Evolutionary conservation across 2,329 filamentous ascomycete species (phyloP), one percentile per base, ranked within the genome.

Genomic region (Nothophaeocryptopus gaeumannii): DNA sequence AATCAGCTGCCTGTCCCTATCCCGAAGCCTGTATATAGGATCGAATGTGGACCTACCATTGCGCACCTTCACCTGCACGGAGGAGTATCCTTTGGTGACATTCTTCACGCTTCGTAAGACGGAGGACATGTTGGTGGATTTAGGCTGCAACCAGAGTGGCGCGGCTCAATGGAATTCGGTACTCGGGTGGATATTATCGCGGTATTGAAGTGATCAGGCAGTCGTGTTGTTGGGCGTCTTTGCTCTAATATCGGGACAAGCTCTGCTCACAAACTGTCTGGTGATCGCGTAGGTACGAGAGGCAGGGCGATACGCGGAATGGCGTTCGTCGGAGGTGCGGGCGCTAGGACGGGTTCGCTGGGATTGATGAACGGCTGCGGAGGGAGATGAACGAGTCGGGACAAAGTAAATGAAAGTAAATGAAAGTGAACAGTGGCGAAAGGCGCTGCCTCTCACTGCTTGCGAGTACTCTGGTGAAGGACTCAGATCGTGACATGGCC

Each of bases 51-150:
- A n/a, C 84, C 59, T 76, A 95, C 90, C 90, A 88, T 96, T 92
- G 77, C 91, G 85, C 72, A 99, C 93, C 78, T 97, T 97, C 72
- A 97, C 89, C 79, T 99, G 92, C 65, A 95, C 89, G 60, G 81
- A 85, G 32, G 92, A 96, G 71, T 99, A 99, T 64, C 93, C 93
- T 78, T 97, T 99, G 72, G 93, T 97, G 73, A 99, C 92, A 79
- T 97, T 99, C 78, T 96, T 97, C 67, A 97, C 91, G 70, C 89
- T 95, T 74, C 93, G 83, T 70, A 97, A 89, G 70, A 97, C 90
- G 76, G 95, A 95, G 53, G 92, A 96, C 93, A 99, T 99, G n/a
- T 46, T 59, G 52, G 45, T 56, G 54, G 51, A 13, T 2, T 38
- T 50, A 50, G 50, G 54, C 55, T 48, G 47, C 45, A 48, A 53